Base-by-base conservation (phyloP, 768 basidiomycete species). In the Saitozyma sp. region DNA sequence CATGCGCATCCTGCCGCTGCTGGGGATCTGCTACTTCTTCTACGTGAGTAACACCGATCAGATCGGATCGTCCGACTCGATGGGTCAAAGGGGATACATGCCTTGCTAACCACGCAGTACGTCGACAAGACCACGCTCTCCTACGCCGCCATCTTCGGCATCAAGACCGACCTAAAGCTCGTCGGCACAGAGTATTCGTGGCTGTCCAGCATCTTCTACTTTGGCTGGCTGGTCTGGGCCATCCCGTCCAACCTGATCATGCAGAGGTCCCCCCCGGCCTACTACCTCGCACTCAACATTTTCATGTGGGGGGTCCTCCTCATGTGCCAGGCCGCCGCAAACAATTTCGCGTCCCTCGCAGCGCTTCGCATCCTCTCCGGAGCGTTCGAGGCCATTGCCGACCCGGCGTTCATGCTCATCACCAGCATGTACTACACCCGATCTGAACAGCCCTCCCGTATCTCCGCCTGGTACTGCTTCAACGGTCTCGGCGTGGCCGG, bases 201-300 rank as follows among this genome's bases (percentile, higher is more conserved):
- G 71, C 66, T 80, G 1, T 68, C 66, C 6, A 61, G 55, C 16
- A 17, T 41, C 14, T 58, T 58, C 49, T 58, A 58, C 48, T 58
- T 58, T 64, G 77, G 82, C 13, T 83, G 82, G 81, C 57, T 82
- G 5, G 76, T 65, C 3, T 78, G 82, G 82, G 82, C 82, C 0
- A 73, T 83, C 20, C 82, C 82, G 0, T 80, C 81, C 9, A 83
- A 83, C 60, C 38, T 83, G 42, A 64, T 82, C 52, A 80, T 83
- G 78, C 82, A 82, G 59, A 70, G 76, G 41, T 79, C 73, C 37
- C 81, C 81, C 8, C 74, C 80, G 2, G 80, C 77, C 20, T 80
- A 80, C 39, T 82, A 82, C 58, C 75, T 82, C 14, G 79, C 80
- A 4, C 64, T 74, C 61, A 82, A 82, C 63, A 81, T 82, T 60